Base-by-base conservation (phyloP, 176 grass and related monocot genomes). In the Puya raimondii region DNA sequence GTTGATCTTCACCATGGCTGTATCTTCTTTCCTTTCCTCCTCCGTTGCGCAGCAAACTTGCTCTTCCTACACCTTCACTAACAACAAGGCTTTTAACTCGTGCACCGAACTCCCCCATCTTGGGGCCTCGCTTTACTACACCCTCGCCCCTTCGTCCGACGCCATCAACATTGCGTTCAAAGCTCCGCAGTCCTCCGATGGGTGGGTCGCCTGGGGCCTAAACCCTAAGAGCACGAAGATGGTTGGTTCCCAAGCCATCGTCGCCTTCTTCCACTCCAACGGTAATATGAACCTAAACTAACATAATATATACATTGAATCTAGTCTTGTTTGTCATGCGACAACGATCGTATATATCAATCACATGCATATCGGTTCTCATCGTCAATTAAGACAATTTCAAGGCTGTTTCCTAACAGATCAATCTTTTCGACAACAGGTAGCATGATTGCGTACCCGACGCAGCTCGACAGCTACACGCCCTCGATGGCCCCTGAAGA, bases 151-250 rank as follows among this genome's bases (percentile, higher is more conserved):
- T 1, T 68, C 47, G 1, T 61, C 50, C 10, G 84, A 80, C 69
- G 67, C 64, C 0, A 74, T 91, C 0, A 58, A 79, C 78, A 80
- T 96, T 1, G 92, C 92, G 26, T 96, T 91, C 84, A 85, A 85
- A 3, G 83, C 88, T n/a, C 88, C 87, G 0, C 84, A 85, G 69
- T 4, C 20, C 48, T 22, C 53, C 23, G 53, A 29, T 26, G 91
- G 85, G 26, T 96, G 92, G 92, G 72, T 91, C 22, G 88, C 92
- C 17, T 96, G 92, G 92, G 92, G 85, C 12, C 66, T 96, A 10
- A 96, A 96, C 76, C 85, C 88, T 7, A 85, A 72, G 29, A 73
- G 85, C 72, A 20, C 78, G 50, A 75, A 64, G 11, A 96, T 96
- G 92, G 92, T 88, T 1, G 88, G 88, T 42, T 80, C 92, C 8